Evolutionary conservation across 106 monocot genomes (phyloP), one percentile per base, ranked within the genome.

Genomic region (Chionographis japonica): DNA sequence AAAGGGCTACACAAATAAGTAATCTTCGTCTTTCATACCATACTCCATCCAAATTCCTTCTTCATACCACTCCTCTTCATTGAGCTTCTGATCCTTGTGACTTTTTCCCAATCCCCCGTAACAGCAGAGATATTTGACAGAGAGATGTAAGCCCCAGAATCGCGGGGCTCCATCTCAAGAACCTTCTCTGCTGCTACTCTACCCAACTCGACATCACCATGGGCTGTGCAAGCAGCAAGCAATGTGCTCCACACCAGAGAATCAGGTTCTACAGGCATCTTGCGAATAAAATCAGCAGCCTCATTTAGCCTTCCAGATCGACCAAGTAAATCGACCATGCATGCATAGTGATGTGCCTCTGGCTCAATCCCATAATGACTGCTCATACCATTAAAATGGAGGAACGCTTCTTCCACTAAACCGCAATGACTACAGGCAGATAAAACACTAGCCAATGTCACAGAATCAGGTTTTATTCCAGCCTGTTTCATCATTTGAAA

Each of bases 11-110:
- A 46, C 8, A 46, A 46, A 46, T 46, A 4, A 46, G 43, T 46
- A 4, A 46, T 46, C 43, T 46, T 8, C 4, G 43, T n/a, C 43
- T 40, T 68, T 73, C 61, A 81, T 50, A 78, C 41, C 54, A 65
- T 40, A 69, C 88, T 92, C 85, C 82, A 88, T 38, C 88, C 92
- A 65, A 80, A 69, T 63, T 88, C 88, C 69, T 92, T 92, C 39
- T 68, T 83, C 20, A 73, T 18, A 58, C 86, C 77, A 58, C 27
- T 60, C 13, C 61, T 62, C 62, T 68, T 75, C 82, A 88, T 83
- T 51, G 68, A 70, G 39, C 63, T 72, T 81, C 92, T 88, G 50
- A 92, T 85, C 53, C 57, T 63, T 40, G 46, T 12, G 40, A 81
- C 88, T 64, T 70, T 82, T 36, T 85, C 78, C 92, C 92, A 92